Conservation (phyloP, 2,329 filamentous ascomycete species). For the Fusarium nisikadoi region DNA sequence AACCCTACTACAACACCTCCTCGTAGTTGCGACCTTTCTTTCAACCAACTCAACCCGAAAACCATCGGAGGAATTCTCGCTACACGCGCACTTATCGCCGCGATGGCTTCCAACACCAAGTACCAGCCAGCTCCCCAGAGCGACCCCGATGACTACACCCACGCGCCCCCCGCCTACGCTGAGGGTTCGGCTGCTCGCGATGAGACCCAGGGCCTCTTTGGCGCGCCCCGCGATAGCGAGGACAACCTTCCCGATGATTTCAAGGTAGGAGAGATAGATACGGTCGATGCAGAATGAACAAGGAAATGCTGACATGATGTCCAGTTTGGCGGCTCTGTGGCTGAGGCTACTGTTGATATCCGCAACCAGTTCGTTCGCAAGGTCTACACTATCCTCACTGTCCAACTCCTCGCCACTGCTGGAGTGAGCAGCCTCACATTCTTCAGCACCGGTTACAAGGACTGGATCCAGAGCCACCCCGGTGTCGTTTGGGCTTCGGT, state of each 20-base stretch:
- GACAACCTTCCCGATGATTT: conserved; percentile 98
- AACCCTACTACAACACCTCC: background rate
- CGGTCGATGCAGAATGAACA: background rate
- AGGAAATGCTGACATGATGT: conserved; percentile 24
- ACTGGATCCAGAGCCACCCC: conserved; percentile 86
- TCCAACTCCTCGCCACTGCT: conserved; percentile 88
- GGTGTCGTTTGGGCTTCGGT: conserved; percentile 88
- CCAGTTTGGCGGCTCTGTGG: conserved; percentile 90
- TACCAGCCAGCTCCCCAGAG: conserved; percentile 86
- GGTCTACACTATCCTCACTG: conserved; percentile 97
- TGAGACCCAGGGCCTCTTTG: conserved; percentile 67
- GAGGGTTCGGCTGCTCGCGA: conserved; percentile 66
- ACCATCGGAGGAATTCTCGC: background rate
- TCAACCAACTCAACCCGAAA: background rate
- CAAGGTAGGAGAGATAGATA: conserved; percentile 68
- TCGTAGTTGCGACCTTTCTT: background rate
- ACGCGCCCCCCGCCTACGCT: conserved; percentile 84
- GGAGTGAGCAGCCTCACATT: conserved; percentile 86
- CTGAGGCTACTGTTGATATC: conserved; percentile 94
- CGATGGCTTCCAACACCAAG: conserved; percentile 80
- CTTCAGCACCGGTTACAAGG: conserved; percentile 80
- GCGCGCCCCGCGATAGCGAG: conserved; percentile 79
- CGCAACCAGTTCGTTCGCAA: conserved; percentile 97
- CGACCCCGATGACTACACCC: conserved; percentile 85
- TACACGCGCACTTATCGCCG: background rate